Evolutionary conservation across 257 asterid genomes (phyloP), one percentile per base, ranked within the genome.

Genomic region (Lithospermum erythrorhizon): DNA sequence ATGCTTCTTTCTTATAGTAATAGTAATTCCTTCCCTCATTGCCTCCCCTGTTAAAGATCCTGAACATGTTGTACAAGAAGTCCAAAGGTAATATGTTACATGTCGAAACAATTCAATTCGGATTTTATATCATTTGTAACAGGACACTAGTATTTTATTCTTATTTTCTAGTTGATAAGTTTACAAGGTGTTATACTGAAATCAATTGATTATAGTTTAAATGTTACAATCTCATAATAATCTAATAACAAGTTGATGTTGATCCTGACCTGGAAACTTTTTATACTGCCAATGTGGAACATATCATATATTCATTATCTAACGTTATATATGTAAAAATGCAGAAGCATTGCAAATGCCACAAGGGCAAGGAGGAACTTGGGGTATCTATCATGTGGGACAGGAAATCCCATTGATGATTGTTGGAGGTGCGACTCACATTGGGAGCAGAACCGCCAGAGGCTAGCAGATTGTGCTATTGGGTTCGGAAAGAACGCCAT

Each of bases 381-480:
- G 49, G 90, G 90, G 6, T 85, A 68, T 70, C 55, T 82, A 3
- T 83, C 91, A 0, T 87, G 96, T 73, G 82, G 82, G 35, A 83
- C 88, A 0, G 95, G 96, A 5, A 89, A 89, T 21, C 90, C 94
- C 4, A 89, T 89, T 45, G 96, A 89, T 47, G 94, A 86, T 2
- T 89, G 96, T 63, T 89, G 96, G 95, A 71, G 89, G 15, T 89
- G 95, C 45, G 94, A 83, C 45, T 65, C 85, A 13, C 66, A 82
- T 6, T 89, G 96, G 96, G 84, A 78, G 75, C 20, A 68, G 2
- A 74, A 86, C 55, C 95, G 96, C 1, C 81, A 83, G 61, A 74
- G 70, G 58, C 24, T 85, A 9, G 96, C 96, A 0, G 89, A 86
- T 23, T 89, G 96, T 4, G 90, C 89, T 0, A 85, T 80, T 0